Conservation (phyloP, 2,329 filamentous ascomycete species). For the Stemphylium lycopersici region DNA sequence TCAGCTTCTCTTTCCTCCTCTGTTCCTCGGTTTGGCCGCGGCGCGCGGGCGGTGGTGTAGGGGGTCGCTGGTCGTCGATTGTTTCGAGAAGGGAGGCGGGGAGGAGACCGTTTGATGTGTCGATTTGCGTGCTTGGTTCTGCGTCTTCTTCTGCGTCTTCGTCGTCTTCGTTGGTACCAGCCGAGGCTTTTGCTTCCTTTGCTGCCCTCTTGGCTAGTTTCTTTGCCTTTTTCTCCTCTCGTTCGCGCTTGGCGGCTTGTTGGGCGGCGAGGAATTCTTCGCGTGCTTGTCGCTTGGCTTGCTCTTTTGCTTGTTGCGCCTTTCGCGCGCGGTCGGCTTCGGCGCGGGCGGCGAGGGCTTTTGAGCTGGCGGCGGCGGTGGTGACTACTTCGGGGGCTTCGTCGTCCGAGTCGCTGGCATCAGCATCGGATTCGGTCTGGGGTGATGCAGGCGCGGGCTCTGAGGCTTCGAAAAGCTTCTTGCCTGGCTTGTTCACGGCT, state of each 20-base stretch:
- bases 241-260: slow-evolving; percentile 41
- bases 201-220: slow-evolving; percentile 30
- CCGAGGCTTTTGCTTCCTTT: slow-evolving; percentile 17
- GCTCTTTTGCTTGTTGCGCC: slow-evolving; percentile 37
- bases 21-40: slow-evolving; percentile 32
- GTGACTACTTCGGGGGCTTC: slow-evolving; percentile 49
- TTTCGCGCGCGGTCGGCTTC: slow-evolving; percentile 39
- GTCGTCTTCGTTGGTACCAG: neutral
- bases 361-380: slow-evolving; percentile 36
- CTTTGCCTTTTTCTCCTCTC: slow-evolving; percentile 39
- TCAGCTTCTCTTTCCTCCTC: slow-evolving; percentile 53
- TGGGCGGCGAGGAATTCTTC: slow-evolving; percentile 41
- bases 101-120: slow-evolving; percentile 56
- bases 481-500: slow-evolving; percentile 17
- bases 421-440: slow-evolving; percentile 28
- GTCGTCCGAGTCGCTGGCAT: slow-evolving; percentile 45
- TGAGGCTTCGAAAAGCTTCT: slow-evolving; percentile 22
- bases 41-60: slow-evolving; percentile 50
- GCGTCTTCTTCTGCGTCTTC: slow-evolving; percentile 8
- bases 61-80: slow-evolving; percentile 52
- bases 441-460: slow-evolving; percentile 2
- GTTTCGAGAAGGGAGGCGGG: slow-evolving; percentile 59
- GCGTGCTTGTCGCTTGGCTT: slow-evolving; percentile 36
- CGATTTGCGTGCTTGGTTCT: slow-evolving; percentile 19
- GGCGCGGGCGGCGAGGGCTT: slow-evolving; percentile 35